Percentiles rank a stretch among this genome's conserved stretches.
phyloP scores from a whole-genome alignment of 306 rosid species.

The Fagus crenata region DNA sequence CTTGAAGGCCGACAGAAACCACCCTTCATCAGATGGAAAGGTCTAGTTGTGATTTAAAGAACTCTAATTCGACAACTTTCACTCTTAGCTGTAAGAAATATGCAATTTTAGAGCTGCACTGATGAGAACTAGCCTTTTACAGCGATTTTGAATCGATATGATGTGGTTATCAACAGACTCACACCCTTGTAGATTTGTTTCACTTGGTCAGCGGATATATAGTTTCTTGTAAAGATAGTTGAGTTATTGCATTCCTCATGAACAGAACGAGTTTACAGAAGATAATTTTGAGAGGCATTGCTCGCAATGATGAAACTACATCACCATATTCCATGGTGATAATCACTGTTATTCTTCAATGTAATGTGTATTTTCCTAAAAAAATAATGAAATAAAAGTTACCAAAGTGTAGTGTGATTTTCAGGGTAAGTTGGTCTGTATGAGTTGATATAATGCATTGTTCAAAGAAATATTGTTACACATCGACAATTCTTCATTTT shows the following conservation, averaged over 20 bases:
- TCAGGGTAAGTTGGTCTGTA: not conserved
- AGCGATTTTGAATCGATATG: not conserved
- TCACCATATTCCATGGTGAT: not conserved
- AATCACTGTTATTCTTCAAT: not conserved
- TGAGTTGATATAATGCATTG: not conserved
- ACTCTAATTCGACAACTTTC: not conserved
- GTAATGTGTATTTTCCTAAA: not conserved
- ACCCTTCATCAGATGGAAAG: conserved; percentile 57
- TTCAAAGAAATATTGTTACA: not conserved
- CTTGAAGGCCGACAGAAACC: conserved; percentile 28
- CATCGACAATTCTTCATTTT: not conserved
- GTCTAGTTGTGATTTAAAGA: not conserved
- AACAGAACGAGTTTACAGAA: conserved; percentile 24
- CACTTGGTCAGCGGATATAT: conserved; percentile 32
- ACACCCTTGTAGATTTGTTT: conserved; percentile 38
- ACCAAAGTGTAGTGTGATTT: not conserved
- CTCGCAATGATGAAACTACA: not conserved
- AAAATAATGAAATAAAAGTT: not conserved
- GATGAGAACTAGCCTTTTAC: conserved; percentile 20
- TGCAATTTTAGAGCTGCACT: conserved; percentile 24
- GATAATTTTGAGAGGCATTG: not conserved
- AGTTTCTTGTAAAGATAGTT: conserved; percentile 42
- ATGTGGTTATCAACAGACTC: conserved; percentile 26
- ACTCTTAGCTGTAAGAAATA: conserved; percentile 22
- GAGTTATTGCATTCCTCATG: conserved; percentile 27